These are phyloP conservation scores for Parasitella parasitica DNA, from an alignment of 371 early-diverging fungal genomes.

Conservation along the genomic window DNA sequence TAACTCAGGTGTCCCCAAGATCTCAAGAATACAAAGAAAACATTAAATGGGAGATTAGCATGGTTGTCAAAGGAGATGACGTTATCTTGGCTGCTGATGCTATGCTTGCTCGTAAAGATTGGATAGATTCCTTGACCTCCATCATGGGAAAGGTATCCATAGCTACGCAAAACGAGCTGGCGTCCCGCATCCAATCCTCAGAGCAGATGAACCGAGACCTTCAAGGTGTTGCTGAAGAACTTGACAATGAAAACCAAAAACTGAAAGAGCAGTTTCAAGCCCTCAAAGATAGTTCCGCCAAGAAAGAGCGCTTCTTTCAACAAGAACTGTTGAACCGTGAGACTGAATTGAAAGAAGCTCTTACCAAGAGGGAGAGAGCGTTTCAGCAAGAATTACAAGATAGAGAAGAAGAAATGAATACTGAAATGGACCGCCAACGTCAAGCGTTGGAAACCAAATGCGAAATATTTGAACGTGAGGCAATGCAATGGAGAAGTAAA, in stretches of 20 bases:
- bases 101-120: slow-evolving; percentile 38
- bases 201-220: slow-evolving; percentile 44
- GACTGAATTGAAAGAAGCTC: slow-evolving; percentile 28
- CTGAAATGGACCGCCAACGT: slow-evolving; percentile 17
- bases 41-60: slow-evolving; percentile 49
- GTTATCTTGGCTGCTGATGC: slow-evolving; percentile 48
- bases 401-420: slow-evolving; percentile 25
- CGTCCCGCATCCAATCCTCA: slow-evolving; percentile 34
- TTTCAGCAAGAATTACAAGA: slow-evolving; percentile 17
- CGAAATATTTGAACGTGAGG: slow-evolving; percentile 23
- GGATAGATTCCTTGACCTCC: slow-evolving; percentile 48
- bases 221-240: slow-evolving; percentile 27
- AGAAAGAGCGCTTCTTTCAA: slow-evolving; percentile 18
- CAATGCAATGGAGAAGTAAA: slow-evolving; percentile 24
- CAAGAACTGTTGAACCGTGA: slow-evolving; percentile 20
- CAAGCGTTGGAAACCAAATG: slow-evolving; percentile 20
- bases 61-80: slow-evolving; percentile 46
- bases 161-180: slow-evolving; percentile 47
- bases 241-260: slow-evolving; percentile 29
- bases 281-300: slow-evolving; percentile 22
- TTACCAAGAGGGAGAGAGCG: slow-evolving; percentile 23
- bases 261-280: slow-evolving; percentile 28
- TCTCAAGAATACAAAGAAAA: slow-evolving; percentile 45
- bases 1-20: slow-evolving; percentile 47
- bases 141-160: slow-evolving; percentile 56